A percentile compares a stretch with the other conserved stretches of the same genome.
Conservation (phyloP, 371 early-diverging fungal genomes). For the Blyttiomyces sp. region DNA sequence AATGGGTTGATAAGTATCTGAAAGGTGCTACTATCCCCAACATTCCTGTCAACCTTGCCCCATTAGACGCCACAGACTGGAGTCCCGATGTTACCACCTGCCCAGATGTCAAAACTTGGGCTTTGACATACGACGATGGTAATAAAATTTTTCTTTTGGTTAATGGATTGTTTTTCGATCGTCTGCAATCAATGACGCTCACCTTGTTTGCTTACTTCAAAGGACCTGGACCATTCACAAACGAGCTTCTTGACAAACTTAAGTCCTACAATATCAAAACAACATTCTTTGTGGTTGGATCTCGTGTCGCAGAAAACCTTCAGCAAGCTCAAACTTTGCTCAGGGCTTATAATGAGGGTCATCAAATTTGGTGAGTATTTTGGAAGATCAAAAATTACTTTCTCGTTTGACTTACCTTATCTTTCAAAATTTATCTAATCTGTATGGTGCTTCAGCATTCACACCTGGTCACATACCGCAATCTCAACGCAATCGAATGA, state of each 20-base stretch:
- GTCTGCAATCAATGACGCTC: background rate
- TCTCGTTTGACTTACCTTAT: background rate
- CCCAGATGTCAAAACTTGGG: slow-evolving; percentile 9
- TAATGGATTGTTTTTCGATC: too few relatives aligned
- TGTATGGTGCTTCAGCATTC: slow-evolving; percentile 12
- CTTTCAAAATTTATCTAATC: background rate
- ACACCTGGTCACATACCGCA: slow-evolving; percentile 55
- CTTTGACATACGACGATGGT: slow-evolving; percentile 31
- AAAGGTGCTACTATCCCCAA: background rate
- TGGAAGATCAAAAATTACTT: too few relatives aligned
- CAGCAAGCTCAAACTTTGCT: background rate
- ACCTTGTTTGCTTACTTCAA: too few relatives aligned
- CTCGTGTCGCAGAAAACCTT: background rate
- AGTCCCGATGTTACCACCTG: slow-evolving; percentile 18
- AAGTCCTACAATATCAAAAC: slow-evolving; percentile 16
- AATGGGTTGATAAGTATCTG: slow-evolving; percentile 8
- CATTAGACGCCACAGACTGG: slow-evolving; percentile 6
- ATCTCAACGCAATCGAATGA: slow-evolving; percentile 67
- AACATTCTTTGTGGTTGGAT: slow-evolving; percentile 44
- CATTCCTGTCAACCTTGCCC: background rate
- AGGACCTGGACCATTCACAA: slow-evolving; percentile 13
- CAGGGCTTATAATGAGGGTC: slow-evolving; percentile 10
- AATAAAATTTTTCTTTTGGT: background rate
- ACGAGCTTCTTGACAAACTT: slow-evolving; percentile 14
- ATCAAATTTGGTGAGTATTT: slow-evolving; percentile 20